These are phyloP conservation scores for Saccharomycopsis olivae DNA, from an alignment of 805 yeast species.

Conservation along the genomic window DNA sequence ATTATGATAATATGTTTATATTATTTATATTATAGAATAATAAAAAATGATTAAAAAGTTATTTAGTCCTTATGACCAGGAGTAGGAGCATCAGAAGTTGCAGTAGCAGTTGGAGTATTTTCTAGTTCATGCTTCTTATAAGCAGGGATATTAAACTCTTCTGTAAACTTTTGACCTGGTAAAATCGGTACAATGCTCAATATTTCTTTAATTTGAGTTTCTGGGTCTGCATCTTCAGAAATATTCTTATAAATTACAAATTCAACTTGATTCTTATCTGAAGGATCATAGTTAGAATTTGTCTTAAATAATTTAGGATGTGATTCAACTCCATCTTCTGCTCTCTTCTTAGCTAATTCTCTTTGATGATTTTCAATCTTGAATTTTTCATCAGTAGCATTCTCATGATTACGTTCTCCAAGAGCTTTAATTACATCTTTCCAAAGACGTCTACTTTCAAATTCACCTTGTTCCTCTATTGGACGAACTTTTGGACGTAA, in stretches of 20 bases:
- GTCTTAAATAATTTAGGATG: conserved; percentile 67
- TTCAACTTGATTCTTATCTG: conserved; percentile 39
- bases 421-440: conserved; percentile 69
- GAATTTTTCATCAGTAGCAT: conserved; percentile 83
- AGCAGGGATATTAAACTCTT: conserved; percentile 61
- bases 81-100: background rate
- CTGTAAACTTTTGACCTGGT: conserved; percentile 68
- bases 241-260: conserved; percentile 57
- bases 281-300: conserved; percentile 27
- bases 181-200: conserved; percentile 65
- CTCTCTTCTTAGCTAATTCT: conserved; percentile 55
- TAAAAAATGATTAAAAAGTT: too few species aligned
- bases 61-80: too few species aligned
- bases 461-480: conserved; percentile 63
- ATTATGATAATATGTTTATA: too few species aligned
- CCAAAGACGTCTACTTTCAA: conserved; percentile 83
- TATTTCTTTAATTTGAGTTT: conserved; percentile 43
- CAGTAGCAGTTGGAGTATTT: conserved; percentile 2
- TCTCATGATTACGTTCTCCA: conserved; percentile 64
- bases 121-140: conserved; percentile 32
- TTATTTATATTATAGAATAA: too few species aligned
- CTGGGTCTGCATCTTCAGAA: conserved; percentile 38
- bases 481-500: conserved; percentile 66
- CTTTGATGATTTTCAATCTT: conserved; percentile 86
- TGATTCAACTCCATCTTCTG: conserved; percentile 70